These are phyloP conservation scores for Eimeria sp. DNA, from an alignment of 169 alveolate species.

Conservation along the genomic window DNA sequence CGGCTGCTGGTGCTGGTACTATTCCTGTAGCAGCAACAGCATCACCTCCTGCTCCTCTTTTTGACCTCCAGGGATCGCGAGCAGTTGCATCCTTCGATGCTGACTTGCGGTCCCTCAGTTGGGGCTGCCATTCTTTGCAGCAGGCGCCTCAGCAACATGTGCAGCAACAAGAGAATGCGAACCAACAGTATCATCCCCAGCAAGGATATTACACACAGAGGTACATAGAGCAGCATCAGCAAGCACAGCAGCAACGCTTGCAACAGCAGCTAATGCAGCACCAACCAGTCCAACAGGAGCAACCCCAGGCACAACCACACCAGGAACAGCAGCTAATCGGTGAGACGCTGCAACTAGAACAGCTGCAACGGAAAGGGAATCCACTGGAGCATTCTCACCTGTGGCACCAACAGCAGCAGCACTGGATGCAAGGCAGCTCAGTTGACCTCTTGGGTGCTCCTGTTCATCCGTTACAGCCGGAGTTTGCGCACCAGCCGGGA, in stretches of 20 bases:
- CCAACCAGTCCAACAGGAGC: not conserved
- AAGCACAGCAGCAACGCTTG: constrained; percentile 2
- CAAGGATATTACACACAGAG: not conserved
- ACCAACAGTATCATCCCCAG: not conserved
- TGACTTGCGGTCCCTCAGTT: not conserved
- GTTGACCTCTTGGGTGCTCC: not conserved
- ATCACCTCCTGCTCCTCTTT: not conserved
- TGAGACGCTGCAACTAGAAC: constrained; percentile 9
- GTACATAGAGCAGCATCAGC: not conserved
- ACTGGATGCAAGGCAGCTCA: constrained; percentile 18
- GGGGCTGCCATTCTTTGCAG: constrained; percentile 16
- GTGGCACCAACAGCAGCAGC: constrained; percentile 37
- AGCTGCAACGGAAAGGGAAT: not conserved
- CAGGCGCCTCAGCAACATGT: constrained; percentile 13
- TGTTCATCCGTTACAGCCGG: not conserved
- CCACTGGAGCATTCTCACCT: not conserved
- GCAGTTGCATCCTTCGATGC: constrained; percentile 57
- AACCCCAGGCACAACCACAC: not conserved
- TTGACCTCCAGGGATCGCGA: not conserved
- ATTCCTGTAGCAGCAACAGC: not conserved
- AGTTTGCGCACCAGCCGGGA: not conserved
- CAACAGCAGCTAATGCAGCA: not conserved
- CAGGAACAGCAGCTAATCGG: not conserved
- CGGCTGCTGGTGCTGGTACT: not conserved
- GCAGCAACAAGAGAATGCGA: not conserved